Conservation (phyloP, 345 rosid genomes). For the Anacardium occidentale region DNA sequence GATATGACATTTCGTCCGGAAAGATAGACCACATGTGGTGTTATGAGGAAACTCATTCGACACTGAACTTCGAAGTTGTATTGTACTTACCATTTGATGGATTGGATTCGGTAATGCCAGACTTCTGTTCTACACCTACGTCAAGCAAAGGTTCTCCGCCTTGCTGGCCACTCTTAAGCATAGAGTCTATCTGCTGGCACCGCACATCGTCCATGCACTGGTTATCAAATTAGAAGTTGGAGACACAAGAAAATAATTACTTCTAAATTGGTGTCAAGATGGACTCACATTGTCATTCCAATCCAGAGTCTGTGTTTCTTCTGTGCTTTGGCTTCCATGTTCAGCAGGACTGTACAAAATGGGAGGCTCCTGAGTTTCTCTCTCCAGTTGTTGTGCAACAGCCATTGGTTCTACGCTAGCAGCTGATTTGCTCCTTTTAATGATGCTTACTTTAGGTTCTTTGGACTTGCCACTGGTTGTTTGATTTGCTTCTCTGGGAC, state of each 20-base stretch:
- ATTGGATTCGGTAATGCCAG: constrained; percentile 23
- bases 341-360: constrained; percentile 15
- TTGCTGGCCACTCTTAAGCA: constrained; percentile 32
- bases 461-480: constrained; percentile 23
- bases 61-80: neutral
- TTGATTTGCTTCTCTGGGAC: constrained; percentile 31
- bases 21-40: neutral
- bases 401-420: constrained; percentile 28
- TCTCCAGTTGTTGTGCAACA: constrained; percentile 26
- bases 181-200: constrained; percentile 28
- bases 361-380: constrained; percentile 36
- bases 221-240: no score
- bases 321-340: constrained; percentile 26
- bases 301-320: constrained; percentile 32
- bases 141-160: constrained; percentile 17
- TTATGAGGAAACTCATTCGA: neutral
- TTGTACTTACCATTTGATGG: constrained; percentile 28
- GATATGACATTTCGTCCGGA: neutral
- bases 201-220: constrained; percentile 27
- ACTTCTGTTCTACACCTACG: constrained; percentile 11
- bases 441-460: constrained; percentile 34
- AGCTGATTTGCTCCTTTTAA: constrained; percentile 24
- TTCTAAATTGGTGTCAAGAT: constrained; percentile 11
- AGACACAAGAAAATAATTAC: neutral
- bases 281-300: constrained; percentile 47